Percentiles rank a stretch among this genome's conserved stretches.
Conservation (phyloP, 2,329 filamentous ascomycete genomes). For the Beauveria bassiana region DNA sequence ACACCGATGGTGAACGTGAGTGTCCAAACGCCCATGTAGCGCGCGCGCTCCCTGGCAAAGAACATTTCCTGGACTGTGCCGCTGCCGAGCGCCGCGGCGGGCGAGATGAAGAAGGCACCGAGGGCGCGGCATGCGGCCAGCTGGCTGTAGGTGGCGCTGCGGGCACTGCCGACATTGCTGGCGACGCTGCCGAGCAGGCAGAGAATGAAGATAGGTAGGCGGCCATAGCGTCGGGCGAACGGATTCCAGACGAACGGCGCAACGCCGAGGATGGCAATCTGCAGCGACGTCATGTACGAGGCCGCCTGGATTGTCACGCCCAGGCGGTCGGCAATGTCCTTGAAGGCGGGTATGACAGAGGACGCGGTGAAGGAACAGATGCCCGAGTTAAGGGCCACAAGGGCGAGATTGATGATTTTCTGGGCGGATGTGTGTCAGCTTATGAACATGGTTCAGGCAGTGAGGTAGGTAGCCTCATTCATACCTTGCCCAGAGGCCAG, state of each 20-base stretch:
- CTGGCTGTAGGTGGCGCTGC: not conserved
- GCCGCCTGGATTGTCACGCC: not conserved
- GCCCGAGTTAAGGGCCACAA: not conserved
- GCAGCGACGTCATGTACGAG: conserved; percentile 5
- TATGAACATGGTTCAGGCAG: not conserved
- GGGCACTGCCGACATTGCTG: not conserved
- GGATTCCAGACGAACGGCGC: not conserved
- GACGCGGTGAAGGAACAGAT: conserved; percentile 6
- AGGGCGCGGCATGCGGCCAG: conserved; percentile 2
- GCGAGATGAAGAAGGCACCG: conserved; percentile 3
- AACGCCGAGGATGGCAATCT: not conserved
- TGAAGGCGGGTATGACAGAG: conserved; percentile 1
- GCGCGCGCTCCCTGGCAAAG: not conserved
- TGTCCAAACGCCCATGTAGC: conserved; percentile 6
- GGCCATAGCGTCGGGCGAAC: not conserved
- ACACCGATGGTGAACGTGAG: conserved; percentile 2
- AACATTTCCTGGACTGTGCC: conserved; percentile 6
- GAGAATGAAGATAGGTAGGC: not conserved
- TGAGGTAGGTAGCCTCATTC: too few species aligned
- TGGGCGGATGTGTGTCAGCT: not conserved
- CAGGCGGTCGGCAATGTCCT: not conserved
- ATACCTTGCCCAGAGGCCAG: conserved; percentile 3
- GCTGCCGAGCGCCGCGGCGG: not conserved
- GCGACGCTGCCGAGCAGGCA: not conserved
- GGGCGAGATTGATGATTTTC: conserved; percentile 2